A percentile compares a stretch with the other conserved stretches of the same genome.
Conservation (phyloP, 192 early-diverging fungal species). For the Rhizophlyctis rosea region DNA sequence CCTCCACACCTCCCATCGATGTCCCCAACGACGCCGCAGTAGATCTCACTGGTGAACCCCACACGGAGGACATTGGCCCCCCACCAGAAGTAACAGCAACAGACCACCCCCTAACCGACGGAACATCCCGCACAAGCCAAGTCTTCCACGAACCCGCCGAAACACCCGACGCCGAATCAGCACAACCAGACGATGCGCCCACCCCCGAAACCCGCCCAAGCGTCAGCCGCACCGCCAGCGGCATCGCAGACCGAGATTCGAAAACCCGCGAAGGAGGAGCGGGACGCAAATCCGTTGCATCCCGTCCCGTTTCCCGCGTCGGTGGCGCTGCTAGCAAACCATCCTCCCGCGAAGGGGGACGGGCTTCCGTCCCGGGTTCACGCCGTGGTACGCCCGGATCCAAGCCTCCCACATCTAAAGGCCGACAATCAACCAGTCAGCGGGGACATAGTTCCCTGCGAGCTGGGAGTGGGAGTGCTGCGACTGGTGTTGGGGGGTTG, state of each 20-base stretch:
- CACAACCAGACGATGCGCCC: neutral
- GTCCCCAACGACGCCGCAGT: too few species aligned
- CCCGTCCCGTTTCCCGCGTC: neutral
- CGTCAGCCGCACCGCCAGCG: neutral
- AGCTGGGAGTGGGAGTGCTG: neutral
- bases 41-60: too few species aligned
- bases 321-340: neutral
- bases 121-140: too few species aligned
- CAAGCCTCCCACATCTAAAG: too few species aligned
- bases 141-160: too few species aligned
- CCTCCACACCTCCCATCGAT: too few species aligned
- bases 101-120: too few species aligned
- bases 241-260: neutral
- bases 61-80: too few species aligned
- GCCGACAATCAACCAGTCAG: neutral
- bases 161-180: neutral
- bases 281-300: neutral
- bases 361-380: too few species aligned
- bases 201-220: neutral
- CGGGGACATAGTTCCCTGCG: neutral
- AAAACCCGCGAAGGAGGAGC: neutral
- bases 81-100: too few species aligned
- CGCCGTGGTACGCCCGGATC: too few species aligned
- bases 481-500: constrained; percentile 1
- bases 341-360: neutral